A percentile compares a stretch with the other conserved stretches of the same genome.
Conservation (phyloP, 768 basidiomycete genomes). For the Flagelloscypha sp. region DNA sequence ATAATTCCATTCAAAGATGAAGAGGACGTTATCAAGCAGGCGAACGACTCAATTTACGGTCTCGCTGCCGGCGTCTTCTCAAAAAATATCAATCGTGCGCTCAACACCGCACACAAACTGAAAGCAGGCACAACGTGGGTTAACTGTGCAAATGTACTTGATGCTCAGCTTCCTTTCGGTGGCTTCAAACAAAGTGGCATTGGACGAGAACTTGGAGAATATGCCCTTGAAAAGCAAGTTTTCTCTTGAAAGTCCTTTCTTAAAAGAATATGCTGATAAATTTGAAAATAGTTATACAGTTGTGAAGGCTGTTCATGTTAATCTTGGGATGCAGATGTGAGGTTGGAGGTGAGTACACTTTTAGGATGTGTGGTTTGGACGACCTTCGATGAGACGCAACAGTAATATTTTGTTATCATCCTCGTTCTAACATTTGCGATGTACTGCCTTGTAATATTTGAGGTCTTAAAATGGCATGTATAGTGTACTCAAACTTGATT, state of each 20-base stretch:
- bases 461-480: no score
- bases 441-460: no score
- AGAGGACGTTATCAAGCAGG: constrained; percentile 55
- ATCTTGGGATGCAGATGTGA: constrained; percentile 27
- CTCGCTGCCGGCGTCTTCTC: constrained; percentile 86
- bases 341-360: no score
- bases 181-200: constrained; percentile 82
- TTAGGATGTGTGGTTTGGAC: no score
- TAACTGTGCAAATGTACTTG: constrained; percentile 42
- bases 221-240: constrained; percentile 55
- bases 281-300: constrained; percentile 43
- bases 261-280: not conserved
- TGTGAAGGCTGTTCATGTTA: constrained; percentile 65
- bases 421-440: no score
- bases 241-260: not conserved
- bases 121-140: constrained; percentile 78
- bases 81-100: constrained; percentile 64
- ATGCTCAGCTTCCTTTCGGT: constrained; percentile 66
- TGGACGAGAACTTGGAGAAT: constrained; percentile 74
- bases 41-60: constrained; percentile 85
- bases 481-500: no score
- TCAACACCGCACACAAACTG: constrained; percentile 63
- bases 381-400: no score
- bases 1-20: constrained; percentile 45
- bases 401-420: no score